These are phyloP conservation scores for Tolypocladium ovalisporum DNA, from an alignment of 2,329 filamentous ascomycete species.

Conservation along the genomic window DNA sequence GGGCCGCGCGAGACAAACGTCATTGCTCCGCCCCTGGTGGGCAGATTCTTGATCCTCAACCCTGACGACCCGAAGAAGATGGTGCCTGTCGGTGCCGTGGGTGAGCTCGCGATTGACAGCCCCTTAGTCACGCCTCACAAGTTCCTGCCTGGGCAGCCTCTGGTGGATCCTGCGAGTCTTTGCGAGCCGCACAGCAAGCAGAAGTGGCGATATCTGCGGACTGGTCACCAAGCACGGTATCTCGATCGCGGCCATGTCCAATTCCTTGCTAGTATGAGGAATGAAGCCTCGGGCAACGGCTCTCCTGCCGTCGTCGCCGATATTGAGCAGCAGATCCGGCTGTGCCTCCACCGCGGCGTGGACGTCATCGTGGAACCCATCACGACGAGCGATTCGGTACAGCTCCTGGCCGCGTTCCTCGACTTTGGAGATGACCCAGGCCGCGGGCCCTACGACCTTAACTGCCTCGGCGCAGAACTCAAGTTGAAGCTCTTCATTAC, in stretches of 20 bases:
- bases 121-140: conserved; percentile 22
- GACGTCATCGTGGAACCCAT: conserved; percentile 39
- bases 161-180: conserved; percentile 12
- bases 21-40: conserved; percentile 36
- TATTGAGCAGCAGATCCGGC: conserved; percentile 35
- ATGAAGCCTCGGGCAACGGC: conserved; percentile 28
- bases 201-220: conserved; percentile 33
- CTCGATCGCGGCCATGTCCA: conserved; percentile 36
- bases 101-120: conserved; percentile 51
- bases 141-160: conserved; percentile 17
- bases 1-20: conserved; percentile 24
- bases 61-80: conserved; percentile 37
- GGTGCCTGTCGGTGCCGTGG: conserved; percentile 42
- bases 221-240: conserved; percentile 38
- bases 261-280: conserved; percentile 32
- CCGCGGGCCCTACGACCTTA: conserved; percentile 25
- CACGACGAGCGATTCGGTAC: conserved; percentile 29
- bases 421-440: conserved; percentile 32
- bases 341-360: conserved; percentile 31
- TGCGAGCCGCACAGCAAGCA: conserved; percentile 12
- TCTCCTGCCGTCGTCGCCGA: conserved; percentile 28
- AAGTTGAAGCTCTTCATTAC: conserved; percentile 31
- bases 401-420: conserved; percentile 36
- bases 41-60: conserved; percentile 42
- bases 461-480: conserved; percentile 25